Base-by-base conservation (phyloP, 129 eudicot genomes). In the Flaveria ramosissima region DNA sequence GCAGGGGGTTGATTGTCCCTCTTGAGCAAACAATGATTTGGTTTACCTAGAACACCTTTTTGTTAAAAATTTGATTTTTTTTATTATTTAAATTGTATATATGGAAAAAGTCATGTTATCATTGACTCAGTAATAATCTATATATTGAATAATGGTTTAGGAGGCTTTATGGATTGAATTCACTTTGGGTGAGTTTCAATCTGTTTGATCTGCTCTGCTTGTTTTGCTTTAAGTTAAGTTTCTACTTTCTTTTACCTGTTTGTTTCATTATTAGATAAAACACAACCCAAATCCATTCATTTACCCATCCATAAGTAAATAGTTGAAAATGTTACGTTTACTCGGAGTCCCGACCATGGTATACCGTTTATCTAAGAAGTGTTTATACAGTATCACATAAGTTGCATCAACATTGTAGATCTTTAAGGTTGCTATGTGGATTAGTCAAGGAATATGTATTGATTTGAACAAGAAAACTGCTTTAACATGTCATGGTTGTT, bases 401-500 rank as follows among this genome's bases (percentile, higher is more conserved):
- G 68, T 26, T 61, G 68, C 68, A 13, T 61, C 10, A 59, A 14
- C 68, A 61, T 61, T 61, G 12, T 61, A 27, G 15, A 57, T 57
- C 1, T 20, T 21, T 9, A 57, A 57, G 6, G 27, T 21, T 57
- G 21, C 14, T 21, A 20, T 8, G 14, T 57, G 64, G 24, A 53
- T 17, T n/a, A 53, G 41, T 63, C 45, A 30, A 63, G 69, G 69
- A 63, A 63, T 61, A 63, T 27, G 13, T 27, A 59, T 53, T 45
- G 7, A 4, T 32, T 32, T 32, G 52, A 53, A 45, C 55, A 42
- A 71, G 64, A 71, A 78, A 79, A 71, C 67, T 62, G 26, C 6
- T 79, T 36, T 61, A 51, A 39, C 43, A 26, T 30, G 59, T 57
- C 23, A 70, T 21, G 77, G 39, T 75, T 32, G 36, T 74, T 42